These are phyloP conservation scores for Penicillium egyptiacum DNA, from an alignment of 495 filamentous ascomycete genomes.

Conservation along the genomic window DNA sequence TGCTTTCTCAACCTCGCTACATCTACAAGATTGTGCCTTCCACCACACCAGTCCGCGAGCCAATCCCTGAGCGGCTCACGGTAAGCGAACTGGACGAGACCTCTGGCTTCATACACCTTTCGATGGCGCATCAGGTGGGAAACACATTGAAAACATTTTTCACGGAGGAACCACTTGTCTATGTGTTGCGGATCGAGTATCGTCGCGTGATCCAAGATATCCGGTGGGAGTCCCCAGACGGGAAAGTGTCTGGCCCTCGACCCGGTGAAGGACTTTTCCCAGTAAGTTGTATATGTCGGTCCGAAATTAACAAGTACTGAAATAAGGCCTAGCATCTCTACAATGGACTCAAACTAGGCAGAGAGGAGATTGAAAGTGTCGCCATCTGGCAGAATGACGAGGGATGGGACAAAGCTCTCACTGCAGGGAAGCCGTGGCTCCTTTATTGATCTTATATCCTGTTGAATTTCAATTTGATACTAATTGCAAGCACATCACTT, in stretches of 20 bases:
- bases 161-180: conserved; percentile 69
- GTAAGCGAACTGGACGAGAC: conserved; percentile 44
- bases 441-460: conserved; percentile 25
- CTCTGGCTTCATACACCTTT: conserved; percentile 47
- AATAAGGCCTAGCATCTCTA: conserved; percentile 39
- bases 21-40: conserved; percentile 50
- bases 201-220: conserved; percentile 46
- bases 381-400: conserved; percentile 46
- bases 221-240: conserved; percentile 45
- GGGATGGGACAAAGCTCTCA: conserved; percentile 46
- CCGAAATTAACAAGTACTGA: conserved; percentile 8
- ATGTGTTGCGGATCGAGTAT: conserved; percentile 79
- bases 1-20: conserved; percentile 34
- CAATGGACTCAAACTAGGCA: conserved; percentile 46
- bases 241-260: conserved; percentile 40
- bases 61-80: conserved; percentile 42
- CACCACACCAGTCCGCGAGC: conserved; percentile 40
- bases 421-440: conserved; percentile 43
- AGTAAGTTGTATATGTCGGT: conserved; percentile 26
- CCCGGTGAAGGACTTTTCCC: conserved; percentile 48
- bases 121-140: conserved; percentile 41
- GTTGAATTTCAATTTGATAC: conserved; percentile 14
- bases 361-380: conserved; percentile 45
- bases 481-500: conserved; percentile 4
- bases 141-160: conserved; percentile 62